phyloP scores from a whole-genome alignment of 2,329 filamentous ascomycete genomes.

The Colletotrichum cordylinicola region DNA sequence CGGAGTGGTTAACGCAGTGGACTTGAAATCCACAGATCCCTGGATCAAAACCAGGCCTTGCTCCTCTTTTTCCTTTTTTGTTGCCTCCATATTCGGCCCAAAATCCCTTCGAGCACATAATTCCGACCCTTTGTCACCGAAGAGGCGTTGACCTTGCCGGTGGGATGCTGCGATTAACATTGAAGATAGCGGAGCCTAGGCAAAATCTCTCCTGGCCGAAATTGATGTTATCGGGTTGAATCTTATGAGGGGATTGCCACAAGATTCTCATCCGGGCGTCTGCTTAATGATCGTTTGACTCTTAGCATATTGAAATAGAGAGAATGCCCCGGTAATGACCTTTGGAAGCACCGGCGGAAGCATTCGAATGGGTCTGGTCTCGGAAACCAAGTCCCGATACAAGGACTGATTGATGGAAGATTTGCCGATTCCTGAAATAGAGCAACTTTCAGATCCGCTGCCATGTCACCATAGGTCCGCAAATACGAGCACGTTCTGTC shows the following conservation, averaged over 20 bases:
- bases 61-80: neutral
- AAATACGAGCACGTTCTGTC: neutral
- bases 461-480: neutral
- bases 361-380: neutral
- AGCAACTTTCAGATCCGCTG: neutral
- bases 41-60: neutral
- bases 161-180: neutral
- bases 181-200: neutral
- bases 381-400: neutral
- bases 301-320: neutral
- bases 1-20: neutral
- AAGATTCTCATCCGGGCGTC: no score
- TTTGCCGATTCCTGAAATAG: neutral
- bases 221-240: neutral
- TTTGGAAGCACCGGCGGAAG: neutral
- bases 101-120: neutral
- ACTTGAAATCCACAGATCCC: neutral
- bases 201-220: fast-evolving
- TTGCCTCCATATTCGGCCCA: neutral
- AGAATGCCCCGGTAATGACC: fast-evolving
- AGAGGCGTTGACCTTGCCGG: neutral
- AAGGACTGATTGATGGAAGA: neutral
- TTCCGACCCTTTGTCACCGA: neutral
- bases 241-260: neutral
- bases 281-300: no score